Evolutionary conservation across 2,329 filamentous ascomycete species (phyloP).

Genomic region (Pyrenophora seminiperda): DNA sequence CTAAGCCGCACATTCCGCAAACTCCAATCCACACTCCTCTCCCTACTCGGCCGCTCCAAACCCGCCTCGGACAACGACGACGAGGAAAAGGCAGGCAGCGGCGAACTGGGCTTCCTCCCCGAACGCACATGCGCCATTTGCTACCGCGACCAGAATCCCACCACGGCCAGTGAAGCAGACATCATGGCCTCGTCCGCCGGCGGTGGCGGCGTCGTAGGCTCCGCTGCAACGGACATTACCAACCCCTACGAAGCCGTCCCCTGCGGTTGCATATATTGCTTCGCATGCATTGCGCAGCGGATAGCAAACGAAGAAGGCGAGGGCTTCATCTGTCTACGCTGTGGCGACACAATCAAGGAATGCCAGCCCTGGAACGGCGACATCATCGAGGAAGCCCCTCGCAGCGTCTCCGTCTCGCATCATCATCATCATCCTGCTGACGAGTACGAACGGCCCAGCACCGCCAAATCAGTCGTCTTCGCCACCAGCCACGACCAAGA

Average conservation of each 20-base stretch:
- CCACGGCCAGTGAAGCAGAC: conserved; percentile 69
- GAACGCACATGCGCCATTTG: conserved; percentile 96
- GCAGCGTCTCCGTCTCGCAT: neutral
- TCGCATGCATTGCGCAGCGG: conserved; percentile 88
- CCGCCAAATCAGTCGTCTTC: conserved; percentile 27
- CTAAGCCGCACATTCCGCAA: conserved; percentile 85
- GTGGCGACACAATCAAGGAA: conserved; percentile 80
- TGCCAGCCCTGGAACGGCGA: conserved; percentile 93
- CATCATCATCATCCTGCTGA: conserved; percentile 2
- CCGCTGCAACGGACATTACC: conserved; percentile 88
- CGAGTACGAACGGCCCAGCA: conserved; percentile 7
- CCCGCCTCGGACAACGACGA: conserved; percentile 56
- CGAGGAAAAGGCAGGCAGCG: conserved; percentile 55
- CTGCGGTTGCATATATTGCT: conserved; percentile 94
- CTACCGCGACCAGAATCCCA: conserved; percentile 88
- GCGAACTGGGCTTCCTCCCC: conserved; percentile 83
- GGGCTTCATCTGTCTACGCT: conserved; percentile 89
- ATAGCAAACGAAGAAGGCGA: conserved; percentile 93
- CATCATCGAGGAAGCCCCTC: conserved; percentile 64
- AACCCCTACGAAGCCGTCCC: conserved; percentile 93
- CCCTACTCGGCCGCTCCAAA: conserved; percentile 52
- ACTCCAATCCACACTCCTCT: conserved; percentile 63
- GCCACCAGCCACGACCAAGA: conserved; percentile 16
- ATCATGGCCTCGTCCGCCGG: conserved; percentile 66
- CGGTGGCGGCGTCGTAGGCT: conserved; percentile 80